Evolutionary conservation across 192 early-diverging fungal species (phyloP), one percentile per base, ranked within the genome.

Genomic region (Umbelopsis vinacea): DNA sequence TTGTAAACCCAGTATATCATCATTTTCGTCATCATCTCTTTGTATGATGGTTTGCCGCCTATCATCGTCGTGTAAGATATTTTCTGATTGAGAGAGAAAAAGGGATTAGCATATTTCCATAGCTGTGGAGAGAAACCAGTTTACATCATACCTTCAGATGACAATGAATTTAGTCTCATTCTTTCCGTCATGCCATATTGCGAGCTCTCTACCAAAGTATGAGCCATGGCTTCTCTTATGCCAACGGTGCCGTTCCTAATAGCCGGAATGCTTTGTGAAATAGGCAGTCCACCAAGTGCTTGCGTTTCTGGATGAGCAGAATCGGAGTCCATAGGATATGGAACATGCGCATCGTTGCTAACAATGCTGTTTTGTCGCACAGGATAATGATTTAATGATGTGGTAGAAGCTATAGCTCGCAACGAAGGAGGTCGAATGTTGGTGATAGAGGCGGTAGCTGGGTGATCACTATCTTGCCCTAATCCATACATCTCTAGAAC

Each of bases 401-500:
- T 63, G 15, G 57, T 63, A 19, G 57, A 63, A 19, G 57, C 12
- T 9, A 63, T 37, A 33, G 57, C 57, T 19, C 57, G 23, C 7
- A 63, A n/a, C 4, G 57, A 63, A 19, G 57, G 57, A 19, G 57
- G 57, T 29, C 57, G 57, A 63, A 63, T 15, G 19, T 63, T 63
- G 11, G 57, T 63, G 17, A 63, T 63, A 19, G 57, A 29, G 0
- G 57, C 57, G 12, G 29, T 63, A 19, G 57, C 57, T 17, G 57
- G 57, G 2, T 29, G 26, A 3, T 63, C 57, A 17, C 57, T 37
- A 26, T 63, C 10, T 37, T 63, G 26, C 10, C 57, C 57, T 3
- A 63, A 37, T 11, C 57, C 57, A 63, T 63, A 63, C 57, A 63
- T 63, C 19, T 79, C 71, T 23, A 73, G 38, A 15, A 75, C 78